Evolutionary conservation across 257 asterid species (phyloP).

Genomic region (Solanum megistacrolobum): DNA sequence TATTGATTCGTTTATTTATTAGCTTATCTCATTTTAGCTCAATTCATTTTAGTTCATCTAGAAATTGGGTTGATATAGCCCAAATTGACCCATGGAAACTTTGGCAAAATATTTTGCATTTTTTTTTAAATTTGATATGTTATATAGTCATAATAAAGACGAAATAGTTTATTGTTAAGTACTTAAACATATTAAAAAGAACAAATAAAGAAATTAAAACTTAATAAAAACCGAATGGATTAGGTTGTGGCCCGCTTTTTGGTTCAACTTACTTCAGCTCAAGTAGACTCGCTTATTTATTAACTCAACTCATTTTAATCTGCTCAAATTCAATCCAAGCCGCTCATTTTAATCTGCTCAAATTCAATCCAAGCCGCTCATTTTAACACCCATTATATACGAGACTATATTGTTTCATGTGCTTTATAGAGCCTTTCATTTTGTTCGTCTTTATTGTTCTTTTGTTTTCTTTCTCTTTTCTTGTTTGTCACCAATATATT

Average conservation of each 20-base stretch:
- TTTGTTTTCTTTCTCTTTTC: background rate
- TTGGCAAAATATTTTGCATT: background rate
- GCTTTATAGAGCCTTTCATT: background rate
- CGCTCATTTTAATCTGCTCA: background rate
- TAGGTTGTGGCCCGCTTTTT: background rate
- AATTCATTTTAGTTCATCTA: background rate
- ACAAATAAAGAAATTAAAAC: background rate
- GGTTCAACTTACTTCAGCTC: background rate
- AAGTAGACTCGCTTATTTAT: background rate
- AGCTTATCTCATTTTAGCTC: background rate
- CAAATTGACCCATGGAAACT: background rate
- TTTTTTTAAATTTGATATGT: background rate
- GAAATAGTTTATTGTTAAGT: background rate
- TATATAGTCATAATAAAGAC: background rate
- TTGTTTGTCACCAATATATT: background rate
- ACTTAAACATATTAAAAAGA: background rate
- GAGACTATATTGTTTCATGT: background rate
- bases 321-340: background rate
- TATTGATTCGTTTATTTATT: background rate
- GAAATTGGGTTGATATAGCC: background rate
- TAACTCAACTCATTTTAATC: background rate
- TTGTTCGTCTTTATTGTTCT: background rate
- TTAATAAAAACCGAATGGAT: background rate
- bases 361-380: background rate
- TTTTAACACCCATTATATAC: background rate